phyloP scores from a whole-genome alignment of 331 rosid species.

The Quercus lobata region DNA sequence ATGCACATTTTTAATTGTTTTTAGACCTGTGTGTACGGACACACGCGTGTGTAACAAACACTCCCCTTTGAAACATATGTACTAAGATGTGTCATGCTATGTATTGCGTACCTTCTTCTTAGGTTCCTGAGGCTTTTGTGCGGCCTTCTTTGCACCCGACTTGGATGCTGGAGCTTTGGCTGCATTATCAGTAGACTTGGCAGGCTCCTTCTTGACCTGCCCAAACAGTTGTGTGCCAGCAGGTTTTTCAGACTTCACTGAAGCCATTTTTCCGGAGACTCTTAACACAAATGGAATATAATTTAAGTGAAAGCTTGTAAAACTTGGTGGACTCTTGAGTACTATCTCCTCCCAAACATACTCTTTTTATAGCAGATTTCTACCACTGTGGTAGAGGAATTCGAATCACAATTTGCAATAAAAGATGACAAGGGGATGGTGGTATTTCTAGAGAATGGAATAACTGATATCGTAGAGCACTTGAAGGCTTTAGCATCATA shows the following conservation, averaged over 20 bases:
- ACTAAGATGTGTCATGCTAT: too few relatives aligned
- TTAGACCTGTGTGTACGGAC: too few relatives aligned
- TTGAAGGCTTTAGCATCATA: constrained; percentile 5
- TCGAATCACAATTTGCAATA: constrained; percentile 25
- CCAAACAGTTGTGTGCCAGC: constrained; percentile 53
- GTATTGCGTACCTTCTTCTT: constrained; percentile 49
- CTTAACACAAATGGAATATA: neutral
- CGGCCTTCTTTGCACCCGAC: constrained; percentile 50
- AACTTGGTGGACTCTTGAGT: neutral
- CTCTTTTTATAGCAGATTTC: constrained; percentile 21
- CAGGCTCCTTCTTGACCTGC: constrained; percentile 59
- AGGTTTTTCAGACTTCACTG: constrained; percentile 53
- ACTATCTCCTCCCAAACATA: neutral
- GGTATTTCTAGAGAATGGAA: constrained; percentile 19
- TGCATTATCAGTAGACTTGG: constrained; percentile 37
- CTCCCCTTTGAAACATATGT: too few relatives aligned
- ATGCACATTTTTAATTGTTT: too few relatives aligned
- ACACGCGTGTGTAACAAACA: too few relatives aligned
- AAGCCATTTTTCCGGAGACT: constrained; percentile 41
- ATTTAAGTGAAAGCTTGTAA: neutral
- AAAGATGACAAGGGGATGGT: constrained; percentile 3
- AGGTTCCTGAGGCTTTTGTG: constrained; percentile 50
- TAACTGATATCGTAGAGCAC: neutral
- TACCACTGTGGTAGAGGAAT: constrained; percentile 13
- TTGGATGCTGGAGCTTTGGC: constrained; percentile 52